Evolutionary conservation across 768 basidiomycete species (phyloP).

Genomic region (Agaricus blazei): DNA sequence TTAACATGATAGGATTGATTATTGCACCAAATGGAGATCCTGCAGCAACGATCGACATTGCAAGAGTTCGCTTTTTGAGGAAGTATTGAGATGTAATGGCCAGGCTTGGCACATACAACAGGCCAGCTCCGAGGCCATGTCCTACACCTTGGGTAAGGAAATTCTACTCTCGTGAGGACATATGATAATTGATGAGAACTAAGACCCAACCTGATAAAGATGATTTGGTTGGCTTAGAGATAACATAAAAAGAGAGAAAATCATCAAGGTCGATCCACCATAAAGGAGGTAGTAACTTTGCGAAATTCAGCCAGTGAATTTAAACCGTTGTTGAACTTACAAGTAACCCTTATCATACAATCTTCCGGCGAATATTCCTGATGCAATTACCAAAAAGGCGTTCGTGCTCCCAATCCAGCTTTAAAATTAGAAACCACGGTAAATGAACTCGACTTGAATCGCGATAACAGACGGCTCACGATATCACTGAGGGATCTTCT

Average conservation of each 20-base stretch:
- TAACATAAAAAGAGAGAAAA: slow-evolving; percentile 28
- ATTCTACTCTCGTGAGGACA: slow-evolving; percentile 18
- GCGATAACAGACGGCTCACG: slow-evolving; percentile 12
- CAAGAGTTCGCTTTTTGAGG: slow-evolving; percentile 32
- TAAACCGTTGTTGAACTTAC: slow-evolving; percentile 12
- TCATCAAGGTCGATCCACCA: slow-evolving; percentile 21
- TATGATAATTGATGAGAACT: not conserved
- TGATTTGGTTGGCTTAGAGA: slow-evolving; percentile 24
- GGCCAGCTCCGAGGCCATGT: slow-evolving; percentile 38
- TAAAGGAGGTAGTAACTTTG: slow-evolving; percentile 23
- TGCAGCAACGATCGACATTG: slow-evolving; percentile 32
- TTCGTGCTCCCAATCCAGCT: slow-evolving; percentile 26
- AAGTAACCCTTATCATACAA: slow-evolving; percentile 25
- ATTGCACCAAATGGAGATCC: slow-evolving; percentile 26
- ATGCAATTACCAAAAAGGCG: slow-evolving; percentile 17
- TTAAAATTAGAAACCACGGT: no score
- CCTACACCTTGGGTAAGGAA: slow-evolving; percentile 45
- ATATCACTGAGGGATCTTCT: slow-evolving; percentile 16
- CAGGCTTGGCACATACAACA: slow-evolving; percentile 38
- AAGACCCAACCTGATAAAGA: slow-evolving; percentile 23
- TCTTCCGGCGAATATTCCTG: slow-evolving; percentile 20
- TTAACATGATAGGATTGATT: slow-evolving; percentile 48
- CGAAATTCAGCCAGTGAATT: not conserved
- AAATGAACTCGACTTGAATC: no score
- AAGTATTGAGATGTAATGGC: slow-evolving; percentile 44